Base-by-base conservation (phyloP, 2,329 filamentous ascomycete species). In the Talaromyces marneffei region DNA sequence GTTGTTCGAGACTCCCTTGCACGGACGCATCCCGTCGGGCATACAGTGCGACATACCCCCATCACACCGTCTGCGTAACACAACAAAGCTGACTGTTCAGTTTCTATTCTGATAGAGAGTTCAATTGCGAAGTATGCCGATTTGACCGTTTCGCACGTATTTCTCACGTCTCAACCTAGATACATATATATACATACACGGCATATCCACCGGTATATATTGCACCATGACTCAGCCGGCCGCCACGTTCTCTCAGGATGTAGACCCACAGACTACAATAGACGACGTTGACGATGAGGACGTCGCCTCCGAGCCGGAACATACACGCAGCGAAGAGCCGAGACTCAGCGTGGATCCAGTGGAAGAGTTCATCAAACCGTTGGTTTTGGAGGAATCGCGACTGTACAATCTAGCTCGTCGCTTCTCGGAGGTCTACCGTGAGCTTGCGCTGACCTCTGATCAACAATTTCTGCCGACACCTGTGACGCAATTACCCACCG, bases 391-490 rank as follows among this genome's bases (percentile, higher is more conserved):
- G 52, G 78, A 80, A 63, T 71, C 69, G 29, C 69, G 71, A 20
- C 70, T 80, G n/a, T 78, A 80, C 66, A 71, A 72, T 63, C 68
- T 80, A 42, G 78, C 78, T 44, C 77, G 76, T 63, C 74, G 77
- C 53, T 79, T 80, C 65, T 79, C 77, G 40, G 69, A 70, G 55
- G 74, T 78, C 42, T 80, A 79, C 66, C 72, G 70, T 54, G 69
- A 79, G 40, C 70, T 80, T 59, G 78, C 78, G 35, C 65, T 75
- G 59, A 73, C 73, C 7, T 80, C 78, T 14, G 74, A 78, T 50
- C 71, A 79, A 65, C 78, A 80, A 64, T 80, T 80, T 62, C 66
- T 80, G 31, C 78, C 78, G 16, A 80, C 78, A 0, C 78, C 78
- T 0, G 77, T 80, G 20, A 80, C 78, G 20, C 72, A 73, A 62